Evolutionary conservation across 129 eudicot genomes (phyloP).

Genomic region (Silybum marianum): DNA sequence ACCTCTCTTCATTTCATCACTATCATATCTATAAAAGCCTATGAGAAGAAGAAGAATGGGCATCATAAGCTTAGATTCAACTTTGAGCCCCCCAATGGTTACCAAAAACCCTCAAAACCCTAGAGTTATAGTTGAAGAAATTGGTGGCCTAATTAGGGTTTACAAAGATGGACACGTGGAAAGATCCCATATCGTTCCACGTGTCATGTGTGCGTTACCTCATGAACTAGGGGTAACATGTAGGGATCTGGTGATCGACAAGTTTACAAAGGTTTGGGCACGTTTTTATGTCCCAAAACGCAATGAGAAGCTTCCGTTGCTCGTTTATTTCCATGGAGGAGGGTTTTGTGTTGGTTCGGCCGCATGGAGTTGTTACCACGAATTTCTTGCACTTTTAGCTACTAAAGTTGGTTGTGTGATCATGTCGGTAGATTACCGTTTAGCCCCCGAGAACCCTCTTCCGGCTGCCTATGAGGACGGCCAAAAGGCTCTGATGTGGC

Average conservation of each 20-base stretch:
- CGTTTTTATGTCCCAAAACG: conserved; percentile 74
- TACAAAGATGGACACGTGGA: conserved; percentile 79
- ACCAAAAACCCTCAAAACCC: conserved; percentile 43
- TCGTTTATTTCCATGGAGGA: conserved; percentile 90
- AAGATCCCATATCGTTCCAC: conserved; percentile 53
- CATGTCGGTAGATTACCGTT: conserved; percentile 74
- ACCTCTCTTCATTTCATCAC: conserved; percentile 9
- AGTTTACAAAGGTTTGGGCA: conserved; percentile 63
- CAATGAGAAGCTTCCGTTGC: conserved; percentile 44
- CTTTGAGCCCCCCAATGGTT: conserved; percentile 35
- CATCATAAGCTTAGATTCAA: conserved; percentile 41
- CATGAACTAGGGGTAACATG: conserved; percentile 51
- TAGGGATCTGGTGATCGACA: conserved; percentile 56
- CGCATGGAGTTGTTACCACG: conserved; percentile 90
- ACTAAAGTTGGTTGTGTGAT: conserved; percentile 46
- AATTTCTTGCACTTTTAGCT: conserved; percentile 59
- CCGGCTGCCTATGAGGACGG: conserved; percentile 92
- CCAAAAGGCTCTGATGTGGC: conserved; percentile 52
- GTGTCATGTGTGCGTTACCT: conserved; percentile 47
- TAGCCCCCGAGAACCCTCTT: conserved; percentile 91
- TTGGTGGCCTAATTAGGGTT: conserved; percentile 64
- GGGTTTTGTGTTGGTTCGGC: conserved; percentile 96
- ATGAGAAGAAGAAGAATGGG: conserved; percentile 56
- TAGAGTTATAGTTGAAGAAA: conserved; percentile 49
- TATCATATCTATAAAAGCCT: conserved; percentile 8